Conservation (phyloP, 768 basidiomycete genomes). For the Hortiboletus flavorubellus region DNA sequence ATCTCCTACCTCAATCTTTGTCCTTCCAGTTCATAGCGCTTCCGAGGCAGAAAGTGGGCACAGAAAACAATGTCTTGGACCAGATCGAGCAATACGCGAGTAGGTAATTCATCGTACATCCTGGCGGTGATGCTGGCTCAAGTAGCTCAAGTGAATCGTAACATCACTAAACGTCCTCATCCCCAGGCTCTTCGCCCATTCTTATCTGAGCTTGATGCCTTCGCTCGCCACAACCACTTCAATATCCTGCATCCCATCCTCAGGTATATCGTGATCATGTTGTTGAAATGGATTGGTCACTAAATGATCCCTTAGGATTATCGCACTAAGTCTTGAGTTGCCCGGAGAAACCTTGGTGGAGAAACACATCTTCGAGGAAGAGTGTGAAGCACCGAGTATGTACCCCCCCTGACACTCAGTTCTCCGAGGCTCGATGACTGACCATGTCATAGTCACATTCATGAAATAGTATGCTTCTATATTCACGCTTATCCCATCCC, state of each 20-base stretch:
- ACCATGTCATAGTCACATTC: slow-evolving; percentile 42
- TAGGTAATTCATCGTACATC: background rate
- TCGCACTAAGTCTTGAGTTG: slow-evolving; percentile 48
- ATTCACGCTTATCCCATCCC: background rate
- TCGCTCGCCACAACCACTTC: slow-evolving; percentile 48
- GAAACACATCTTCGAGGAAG: slow-evolving; percentile 39
- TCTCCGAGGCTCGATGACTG: background rate
- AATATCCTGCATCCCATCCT: slow-evolving; percentile 47
- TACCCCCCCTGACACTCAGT: background rate
- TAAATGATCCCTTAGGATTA: slow-evolving; percentile 31
- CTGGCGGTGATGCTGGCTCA: background rate
- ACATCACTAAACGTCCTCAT: slow-evolving; percentile 43
- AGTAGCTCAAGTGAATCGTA: slow-evolving; percentile 41
- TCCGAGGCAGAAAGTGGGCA: slow-evolving; percentile 46
- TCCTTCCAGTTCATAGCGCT: background rate
- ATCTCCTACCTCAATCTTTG: background rate
- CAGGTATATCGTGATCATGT: slow-evolving; percentile 25
- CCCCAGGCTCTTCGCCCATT: slow-evolving; percentile 46
- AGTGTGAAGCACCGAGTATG: slow-evolving; percentile 39
- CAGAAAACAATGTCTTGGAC: slow-evolving; percentile 46
- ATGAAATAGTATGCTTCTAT: slow-evolving; percentile 56
- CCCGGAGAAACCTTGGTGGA: slow-evolving; percentile 49
- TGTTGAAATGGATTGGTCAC: background rate
- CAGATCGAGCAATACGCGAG: slow-evolving; percentile 62
- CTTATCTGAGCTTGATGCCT: slow-evolving; percentile 48